Conservation (phyloP, 202 grass and related monocot species). For the Carex arenaria region DNA sequence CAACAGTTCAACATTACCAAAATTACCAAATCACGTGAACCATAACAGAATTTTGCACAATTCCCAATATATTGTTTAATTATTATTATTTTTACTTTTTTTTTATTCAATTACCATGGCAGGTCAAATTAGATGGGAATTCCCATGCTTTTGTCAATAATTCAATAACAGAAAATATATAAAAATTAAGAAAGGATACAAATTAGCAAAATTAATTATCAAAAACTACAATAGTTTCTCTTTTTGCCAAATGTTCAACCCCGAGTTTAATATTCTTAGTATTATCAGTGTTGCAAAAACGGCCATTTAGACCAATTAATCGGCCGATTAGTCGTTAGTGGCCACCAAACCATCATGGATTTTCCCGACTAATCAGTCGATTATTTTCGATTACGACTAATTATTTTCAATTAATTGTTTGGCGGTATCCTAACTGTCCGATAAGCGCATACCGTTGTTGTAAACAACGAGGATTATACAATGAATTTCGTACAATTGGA, state of each 20-base stretch:
- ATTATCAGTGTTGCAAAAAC: no score
- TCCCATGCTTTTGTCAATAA: background rate
- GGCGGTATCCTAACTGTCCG: no score
- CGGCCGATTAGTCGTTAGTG: no score
- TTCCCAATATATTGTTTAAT: background rate
- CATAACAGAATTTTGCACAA: background rate
- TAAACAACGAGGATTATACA: background rate
- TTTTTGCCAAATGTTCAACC: background rate
- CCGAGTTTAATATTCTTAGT: background rate
- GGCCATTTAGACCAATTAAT: no score
- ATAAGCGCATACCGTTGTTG: no score
- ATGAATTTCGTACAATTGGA: background rate
- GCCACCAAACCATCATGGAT: no score
- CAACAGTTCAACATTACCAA: background rate
- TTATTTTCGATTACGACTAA: no score
- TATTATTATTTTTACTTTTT: background rate
- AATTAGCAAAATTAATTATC: conserved; percentile 7
- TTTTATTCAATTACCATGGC: background rate
- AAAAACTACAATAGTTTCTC: background rate
- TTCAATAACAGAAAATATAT: background rate
- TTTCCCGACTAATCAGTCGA: no score
- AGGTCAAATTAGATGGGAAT: background rate
- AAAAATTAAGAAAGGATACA: background rate
- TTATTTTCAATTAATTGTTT: no score
- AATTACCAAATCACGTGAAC: background rate